Conservation (phyloP, 129 eudicot genomes). For the Oenanthe sinensis region DNA sequence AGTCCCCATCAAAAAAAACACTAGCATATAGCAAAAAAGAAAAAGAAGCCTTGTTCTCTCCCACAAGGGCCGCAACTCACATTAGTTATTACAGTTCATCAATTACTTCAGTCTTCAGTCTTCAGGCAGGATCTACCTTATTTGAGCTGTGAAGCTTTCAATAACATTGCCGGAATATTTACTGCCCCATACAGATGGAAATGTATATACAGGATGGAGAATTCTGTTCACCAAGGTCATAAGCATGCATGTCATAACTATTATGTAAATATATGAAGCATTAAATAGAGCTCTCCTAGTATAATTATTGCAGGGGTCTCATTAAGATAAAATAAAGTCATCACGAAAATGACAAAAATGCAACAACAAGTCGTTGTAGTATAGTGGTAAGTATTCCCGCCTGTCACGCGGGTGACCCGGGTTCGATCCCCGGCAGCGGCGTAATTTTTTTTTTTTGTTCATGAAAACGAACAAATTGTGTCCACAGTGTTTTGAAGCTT, state of each 20-base stretch:
- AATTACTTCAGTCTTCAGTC: no score
- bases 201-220: background rate
- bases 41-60: background rate
- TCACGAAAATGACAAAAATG: background rate
- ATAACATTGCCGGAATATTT: background rate
- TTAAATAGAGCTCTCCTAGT: background rate
- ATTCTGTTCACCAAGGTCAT: conserved; percentile 2
- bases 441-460: background rate
- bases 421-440: conserved; percentile 99
- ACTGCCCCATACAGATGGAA: background rate
- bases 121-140: background rate
- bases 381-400: conserved; percentile 88
- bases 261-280: background rate
- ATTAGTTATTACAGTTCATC: conserved; percentile 6
- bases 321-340: background rate
- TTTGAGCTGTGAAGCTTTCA: background rate
- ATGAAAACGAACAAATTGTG: background rate
- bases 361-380: conserved; percentile 51
- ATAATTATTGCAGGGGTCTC: background rate
- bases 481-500: background rate
- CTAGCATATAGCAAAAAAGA: background rate
- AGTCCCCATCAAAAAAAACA: background rate
- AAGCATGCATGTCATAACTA: background rate
- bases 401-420: conserved; percentile 99
- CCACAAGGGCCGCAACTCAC: background rate